These are phyloP conservation scores for Annulohypoxylon truncatum DNA, from an alignment of 2,329 filamentous ascomycete genomes.

Conservation along the genomic window DNA sequence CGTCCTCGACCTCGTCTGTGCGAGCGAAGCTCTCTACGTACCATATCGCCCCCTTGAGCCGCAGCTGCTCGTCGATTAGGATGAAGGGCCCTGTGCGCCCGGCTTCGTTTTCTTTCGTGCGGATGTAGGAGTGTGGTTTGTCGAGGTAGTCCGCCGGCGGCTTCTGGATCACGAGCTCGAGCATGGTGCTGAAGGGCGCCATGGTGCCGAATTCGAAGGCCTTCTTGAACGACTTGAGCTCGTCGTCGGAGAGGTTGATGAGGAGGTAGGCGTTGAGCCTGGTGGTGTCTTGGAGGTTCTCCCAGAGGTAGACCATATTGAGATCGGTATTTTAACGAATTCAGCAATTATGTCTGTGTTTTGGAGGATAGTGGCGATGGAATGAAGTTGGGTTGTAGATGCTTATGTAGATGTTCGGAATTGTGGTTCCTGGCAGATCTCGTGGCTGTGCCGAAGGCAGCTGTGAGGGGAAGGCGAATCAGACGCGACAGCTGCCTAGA, in stretches of 20 bases:
- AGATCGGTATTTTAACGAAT: too few relatives aligned
- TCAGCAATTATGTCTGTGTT: not conserved
- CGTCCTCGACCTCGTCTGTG: slow-evolving; percentile 33
- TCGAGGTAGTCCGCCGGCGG: slow-evolving; percentile 37
- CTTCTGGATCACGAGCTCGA: slow-evolving; percentile 41
- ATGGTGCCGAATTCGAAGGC: slow-evolving; percentile 40
- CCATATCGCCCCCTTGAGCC: slow-evolving; percentile 35
- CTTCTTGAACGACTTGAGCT: slow-evolving; percentile 35
- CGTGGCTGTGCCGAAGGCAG: not conserved
- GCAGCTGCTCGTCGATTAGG: slow-evolving; percentile 36
- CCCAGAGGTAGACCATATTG: slow-evolving; percentile 24
- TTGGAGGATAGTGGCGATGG: not conserved
- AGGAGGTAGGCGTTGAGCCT: slow-evolving; percentile 33
- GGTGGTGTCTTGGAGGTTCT: not conserved
- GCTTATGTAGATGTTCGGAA: not conserved
- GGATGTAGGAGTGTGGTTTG: slow-evolving; percentile 40
- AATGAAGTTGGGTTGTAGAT: not conserved
- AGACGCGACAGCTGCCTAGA: not conserved
- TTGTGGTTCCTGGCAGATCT: not conserved
- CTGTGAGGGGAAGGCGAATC: not conserved
- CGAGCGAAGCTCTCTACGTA: slow-evolving; percentile 39
- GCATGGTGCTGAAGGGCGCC: slow-evolving; percentile 35
- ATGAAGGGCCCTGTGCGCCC: slow-evolving; percentile 36
- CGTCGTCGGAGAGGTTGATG: slow-evolving; percentile 15
- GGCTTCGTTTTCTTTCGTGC: slow-evolving; percentile 37